Conservation (phyloP, 495 filamentous ascomycete genomes). For the Rostrohypoxylon terebratum region DNA sequence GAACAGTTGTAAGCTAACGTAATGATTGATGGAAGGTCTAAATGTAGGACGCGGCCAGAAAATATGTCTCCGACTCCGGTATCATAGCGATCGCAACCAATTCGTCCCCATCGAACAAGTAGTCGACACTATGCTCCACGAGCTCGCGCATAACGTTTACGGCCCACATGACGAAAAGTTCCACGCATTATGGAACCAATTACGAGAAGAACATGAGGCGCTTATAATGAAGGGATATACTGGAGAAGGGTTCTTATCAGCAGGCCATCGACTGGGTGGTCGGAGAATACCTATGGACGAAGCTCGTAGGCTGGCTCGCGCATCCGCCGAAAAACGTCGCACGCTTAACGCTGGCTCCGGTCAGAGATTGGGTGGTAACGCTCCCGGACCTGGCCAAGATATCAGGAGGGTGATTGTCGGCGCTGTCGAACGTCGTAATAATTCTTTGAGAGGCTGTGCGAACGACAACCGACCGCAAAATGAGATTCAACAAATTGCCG, state of each 20-base stretch:
- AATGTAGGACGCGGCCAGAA: slow-evolving; percentile 81
- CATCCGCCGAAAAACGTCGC: slow-evolving; percentile 79
- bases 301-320: slow-evolving; percentile 78
- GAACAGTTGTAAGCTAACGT: not conserved
- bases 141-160: slow-evolving; percentile 88
- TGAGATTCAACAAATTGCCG: slow-evolving; percentile 69
- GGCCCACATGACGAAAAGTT: slow-evolving; percentile 87
- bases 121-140: slow-evolving; percentile 94
- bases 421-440: slow-evolving; percentile 75
- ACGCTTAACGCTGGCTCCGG: slow-evolving; percentile 71
- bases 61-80: slow-evolving; percentile 86
- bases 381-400: slow-evolving; percentile 71
- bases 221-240: slow-evolving; percentile 85
- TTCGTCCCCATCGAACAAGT: slow-evolving; percentile 86
- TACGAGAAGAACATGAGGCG: slow-evolving; percentile 84
- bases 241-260: slow-evolving; percentile 86
- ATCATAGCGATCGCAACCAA: slow-evolving; percentile 76
- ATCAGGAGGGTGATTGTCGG: slow-evolving; percentile 80
- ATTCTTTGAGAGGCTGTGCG: slow-evolving; percentile 75
- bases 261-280: slow-evolving; percentile 80
- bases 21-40: slow-evolving; percentile 62
- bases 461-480: slow-evolving; percentile 70
- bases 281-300: slow-evolving; percentile 75
- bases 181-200: slow-evolving; percentile 85
- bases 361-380: slow-evolving; percentile 75